Base-by-base conservation (phyloP, 768 basidiomycete species). In the Mycena kentingensis region DNA sequence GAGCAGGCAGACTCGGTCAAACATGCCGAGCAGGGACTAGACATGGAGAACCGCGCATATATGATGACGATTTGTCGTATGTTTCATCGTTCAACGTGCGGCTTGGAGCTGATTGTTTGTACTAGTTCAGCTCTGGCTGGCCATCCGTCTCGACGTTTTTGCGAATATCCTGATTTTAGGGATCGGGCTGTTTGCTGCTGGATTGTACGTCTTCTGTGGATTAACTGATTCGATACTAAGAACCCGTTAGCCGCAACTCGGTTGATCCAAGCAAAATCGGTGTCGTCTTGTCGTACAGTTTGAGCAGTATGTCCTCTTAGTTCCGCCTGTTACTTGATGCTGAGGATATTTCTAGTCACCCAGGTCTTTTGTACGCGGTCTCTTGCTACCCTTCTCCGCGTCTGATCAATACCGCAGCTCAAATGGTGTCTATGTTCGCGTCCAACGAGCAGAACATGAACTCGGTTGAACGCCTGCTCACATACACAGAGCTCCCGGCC, bases 381-480 rank as follows among this genome's bases (percentile, higher is more conserved):
- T 7, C 39, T 19, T 26, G 34, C 32, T 34, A 18, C 39, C 21
- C 15, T 5, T 22, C 29, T 47, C 8, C 61, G 38, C 24, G 12
- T n/a, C 24, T 15, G 21, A 13, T 48, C 38, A 21, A 18, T 11
- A n/a, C 45, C 61, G 13, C 54, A 83, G 80, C 81, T 5, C 74
- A 81, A 54, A 75, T 84, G 65, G 74, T 85, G 15, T 71, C 77
- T 1, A 71, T 75, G 26, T 85, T 81, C 58, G 82, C 84, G 4
- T 72, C 75, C 55, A 83, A 79, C 55, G 84, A 85, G 62, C 82
- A 85, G 64, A 83, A 84, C 61, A 87, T 88, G 80, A 87, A 88
- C 59, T 80, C 83, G 0, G 85, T 85, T 6, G 87, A 89, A 61
- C 78, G 88, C 18, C 73, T 89, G 3, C 68, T 84, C n/a, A 78